Percentiles rank a stretch among this genome's conserved stretches.
Evolutionary conservation across 176 grass and related monocot genomes (phyloP).

Genomic region (Lolium rigidum): DNA sequence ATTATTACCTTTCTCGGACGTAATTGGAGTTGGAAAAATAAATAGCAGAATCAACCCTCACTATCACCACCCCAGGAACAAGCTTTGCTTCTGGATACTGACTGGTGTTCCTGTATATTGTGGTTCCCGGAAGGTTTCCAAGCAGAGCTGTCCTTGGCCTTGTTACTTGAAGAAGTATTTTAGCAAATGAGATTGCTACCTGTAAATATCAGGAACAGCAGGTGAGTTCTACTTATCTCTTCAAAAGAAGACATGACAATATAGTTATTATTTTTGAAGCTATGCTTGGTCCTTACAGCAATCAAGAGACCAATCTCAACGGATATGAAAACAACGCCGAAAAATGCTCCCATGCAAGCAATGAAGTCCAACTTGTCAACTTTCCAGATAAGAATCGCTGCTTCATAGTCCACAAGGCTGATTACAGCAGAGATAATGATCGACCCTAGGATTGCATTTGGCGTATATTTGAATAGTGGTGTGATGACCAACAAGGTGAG

Average conservation of each 20-base stretch:
- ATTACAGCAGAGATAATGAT: constrained; percentile 94
- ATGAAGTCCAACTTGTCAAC: constrained; percentile 96
- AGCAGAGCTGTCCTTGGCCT: constrained; percentile 84
- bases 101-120: constrained; percentile 78
- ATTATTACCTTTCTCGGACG: constrained; percentile 76
- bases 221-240: constrained; percentile 28
- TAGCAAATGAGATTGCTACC: constrained; percentile 89
- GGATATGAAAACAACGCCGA: constrained; percentile 77
- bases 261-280: not conserved
- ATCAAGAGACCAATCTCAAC: constrained; percentile 96
- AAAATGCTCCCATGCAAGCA: constrained; percentile 96
- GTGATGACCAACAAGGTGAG: constrained; percentile 90
- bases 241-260: not conserved
- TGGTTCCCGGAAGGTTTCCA: constrained; percentile 89
- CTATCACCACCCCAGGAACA: constrained; percentile 73
- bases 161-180: constrained; percentile 99
- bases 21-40: constrained; percentile 99
- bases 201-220: constrained; percentile 36
- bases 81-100: constrained; percentile 91
- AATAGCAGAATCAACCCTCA: constrained; percentile 91
- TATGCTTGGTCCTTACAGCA: constrained; percentile 63
- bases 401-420: constrained; percentile 78
- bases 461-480: constrained; percentile 93
- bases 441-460: constrained; percentile 81
- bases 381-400: constrained; percentile 93